Evolutionary conservation across 202 grass and related monocot genomes (phyloP), one percentile per base, ranked within the genome.

Genomic region (Panicum virgatum): DNA sequence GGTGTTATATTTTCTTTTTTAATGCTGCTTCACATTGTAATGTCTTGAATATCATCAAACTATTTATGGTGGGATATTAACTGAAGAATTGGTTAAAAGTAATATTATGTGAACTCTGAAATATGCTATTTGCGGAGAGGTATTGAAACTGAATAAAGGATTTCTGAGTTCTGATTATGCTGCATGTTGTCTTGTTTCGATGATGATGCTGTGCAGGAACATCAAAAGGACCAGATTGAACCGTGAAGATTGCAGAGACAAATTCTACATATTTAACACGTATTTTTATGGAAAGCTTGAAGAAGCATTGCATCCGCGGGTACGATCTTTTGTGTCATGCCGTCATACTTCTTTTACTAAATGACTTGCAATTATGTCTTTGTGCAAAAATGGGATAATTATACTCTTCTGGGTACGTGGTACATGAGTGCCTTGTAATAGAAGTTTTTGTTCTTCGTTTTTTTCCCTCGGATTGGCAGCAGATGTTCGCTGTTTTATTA

Each of bases 271-370:
- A 80, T 98, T 98, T 70, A 93, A 96, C 71, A 98, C 92, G 6
- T 98, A 98, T 72, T 98, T 96, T 80, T 98, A 90, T 77, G 87
- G 87, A 64, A 98, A 96, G 80, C 96, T 98, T 78, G 85, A 85
- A 81, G 92, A 96, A 58, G 87, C 90, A 81, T 86, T 98, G 29
- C n/a, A 3, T 48, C 18, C 47, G 19, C 85, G 54, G 89, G 92
- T 96, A 78, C 9, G 65, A 66, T 77, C 38, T 56, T 87, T 73
- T 70, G 26, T 85, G 12, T 46, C n/a, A 54, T 80, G 34, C 66
- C 51, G 29, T 38, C 30, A 45, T 25, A 62, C 15, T 62, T 82
- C 80, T 67, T 67, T 72, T 83, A 42, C 63, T 7, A 23, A 79
- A 70, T 77, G 30, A 22, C 62, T 62, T 25, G 53, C 73, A 51